Percentiles rank a stretch among this genome's conserved stretches.
These are phyloP conservation scores for Annulohypoxylon nitens DNA, from an alignment of 495 filamentous ascomycete species.

Conservation along the genomic window DNA sequence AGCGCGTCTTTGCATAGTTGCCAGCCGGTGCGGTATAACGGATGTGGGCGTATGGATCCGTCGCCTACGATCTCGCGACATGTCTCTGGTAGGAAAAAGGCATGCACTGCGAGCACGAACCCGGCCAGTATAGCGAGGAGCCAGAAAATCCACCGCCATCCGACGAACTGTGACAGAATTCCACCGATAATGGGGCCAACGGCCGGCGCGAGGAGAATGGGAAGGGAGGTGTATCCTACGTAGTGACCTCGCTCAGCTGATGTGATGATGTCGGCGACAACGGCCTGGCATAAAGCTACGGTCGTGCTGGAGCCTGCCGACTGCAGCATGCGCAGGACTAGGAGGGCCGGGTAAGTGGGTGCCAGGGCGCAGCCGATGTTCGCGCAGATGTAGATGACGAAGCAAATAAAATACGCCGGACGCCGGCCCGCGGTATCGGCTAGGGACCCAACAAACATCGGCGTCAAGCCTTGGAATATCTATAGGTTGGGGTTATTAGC, in stretches of 20 bases:
- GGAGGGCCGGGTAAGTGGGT: conserved; percentile 62
- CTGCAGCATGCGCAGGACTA: conserved; percentile 67
- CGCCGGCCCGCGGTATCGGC: conserved; percentile 64
- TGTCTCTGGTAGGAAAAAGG: conserved; percentile 68
- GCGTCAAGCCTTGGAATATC: conserved; percentile 65
- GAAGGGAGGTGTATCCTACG: conserved; percentile 54
- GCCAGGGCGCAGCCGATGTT: conserved; percentile 67
- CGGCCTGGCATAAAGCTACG: conserved; percentile 64
- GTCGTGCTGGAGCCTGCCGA: conserved; percentile 64
- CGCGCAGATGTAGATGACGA: conserved; percentile 66
- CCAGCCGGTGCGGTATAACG: conserved; percentile 57
- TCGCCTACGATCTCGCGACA: conserved; percentile 74
- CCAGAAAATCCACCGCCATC: conserved; percentile 74
- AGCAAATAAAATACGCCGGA: conserved; percentile 64
- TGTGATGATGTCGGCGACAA: conserved; percentile 65
- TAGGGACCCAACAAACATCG: conserved; percentile 63
- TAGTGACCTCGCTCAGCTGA: conserved; percentile 65
- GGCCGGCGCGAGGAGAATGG: conserved; percentile 55
- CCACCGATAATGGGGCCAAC: conserved; percentile 69
- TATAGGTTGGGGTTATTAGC: conserved; percentile 18
- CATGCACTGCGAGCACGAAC: conserved; percentile 54
- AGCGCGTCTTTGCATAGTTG: conserved; percentile 49
- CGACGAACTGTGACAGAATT: conserved; percentile 64
- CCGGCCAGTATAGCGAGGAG: conserved; percentile 66
- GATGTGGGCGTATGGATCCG: conserved; percentile 65